Conservation (phyloP, 805 yeast genomes). For the Metschnikowia corniflorae region DNA sequence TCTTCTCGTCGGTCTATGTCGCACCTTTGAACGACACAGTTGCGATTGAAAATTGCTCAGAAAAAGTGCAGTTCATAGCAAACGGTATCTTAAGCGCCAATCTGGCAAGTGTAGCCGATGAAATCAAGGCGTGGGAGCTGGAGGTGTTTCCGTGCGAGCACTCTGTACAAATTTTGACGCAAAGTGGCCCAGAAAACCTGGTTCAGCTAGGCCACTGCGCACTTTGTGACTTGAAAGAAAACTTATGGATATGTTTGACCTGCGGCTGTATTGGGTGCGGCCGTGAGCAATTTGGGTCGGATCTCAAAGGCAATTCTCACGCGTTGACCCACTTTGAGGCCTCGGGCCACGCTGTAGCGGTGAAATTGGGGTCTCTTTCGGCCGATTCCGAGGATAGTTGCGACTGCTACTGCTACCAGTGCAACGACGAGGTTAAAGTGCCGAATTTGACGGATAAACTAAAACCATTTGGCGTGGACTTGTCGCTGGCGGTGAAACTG, state of each 20-base stretch:
- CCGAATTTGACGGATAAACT: constrained; percentile 51
- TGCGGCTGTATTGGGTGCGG: constrained; percentile 97
- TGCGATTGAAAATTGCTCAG: constrained; percentile 23
- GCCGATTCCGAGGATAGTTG: constrained; percentile 54
- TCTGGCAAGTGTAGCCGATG: constrained; percentile 59
- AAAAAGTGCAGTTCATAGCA: constrained; percentile 28
- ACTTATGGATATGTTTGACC: constrained; percentile 86
- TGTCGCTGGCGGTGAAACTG: constrained; percentile 54
- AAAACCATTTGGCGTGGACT: constrained; percentile 63
- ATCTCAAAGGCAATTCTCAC: constrained; percentile 85
- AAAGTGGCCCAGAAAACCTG: constrained; percentile 22
- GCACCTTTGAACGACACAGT: constrained; percentile 26
- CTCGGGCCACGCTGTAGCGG: constrained; percentile 73
- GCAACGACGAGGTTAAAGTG: constrained; percentile 86
- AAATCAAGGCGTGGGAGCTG: constrained; percentile 88
- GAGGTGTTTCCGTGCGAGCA: constrained; percentile 81
- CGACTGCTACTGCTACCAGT: constrained; percentile 84
- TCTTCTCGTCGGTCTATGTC: constrained; percentile 40
- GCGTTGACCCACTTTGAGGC: constrained; percentile 68
- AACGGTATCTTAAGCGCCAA: constrained; percentile 50
- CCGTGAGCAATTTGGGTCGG: constrained; percentile 87
- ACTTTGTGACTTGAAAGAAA: constrained; percentile 63
- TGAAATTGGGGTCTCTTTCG: constrained; percentile 85
- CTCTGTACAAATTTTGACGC: constrained; percentile 52
- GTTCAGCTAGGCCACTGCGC: constrained; percentile 51